phyloP scores from a whole-genome alignment of 2,329 filamentous ascomycete species.

The Neocatenulostroma microsporum region DNA sequence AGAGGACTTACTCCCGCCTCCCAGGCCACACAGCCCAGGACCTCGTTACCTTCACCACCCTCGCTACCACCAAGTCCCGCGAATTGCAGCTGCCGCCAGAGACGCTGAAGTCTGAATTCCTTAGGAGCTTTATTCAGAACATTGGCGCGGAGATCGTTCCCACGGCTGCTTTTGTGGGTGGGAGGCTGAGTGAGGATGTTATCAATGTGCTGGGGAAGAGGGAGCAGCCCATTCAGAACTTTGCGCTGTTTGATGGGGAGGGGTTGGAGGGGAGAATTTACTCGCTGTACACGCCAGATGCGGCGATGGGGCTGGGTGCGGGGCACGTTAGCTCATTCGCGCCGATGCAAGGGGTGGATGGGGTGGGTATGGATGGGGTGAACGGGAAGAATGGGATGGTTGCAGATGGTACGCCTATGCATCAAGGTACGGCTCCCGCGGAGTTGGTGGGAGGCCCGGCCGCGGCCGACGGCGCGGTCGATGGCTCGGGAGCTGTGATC shows the following conservation, averaged over 20 bases:
- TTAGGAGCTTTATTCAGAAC: constrained; percentile 80
- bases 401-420: not conserved
- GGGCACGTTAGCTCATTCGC: constrained; percentile 1
- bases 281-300: constrained; percentile 45
- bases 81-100: constrained; percentile 46
- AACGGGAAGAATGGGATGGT: not conserved
- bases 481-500: not conserved
- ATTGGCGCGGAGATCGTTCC: constrained; percentile 76
- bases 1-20: constrained; percentile 36
- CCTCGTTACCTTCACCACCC: constrained; percentile 65
- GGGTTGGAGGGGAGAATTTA: constrained; percentile 71
- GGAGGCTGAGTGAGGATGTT: constrained; percentile 86
- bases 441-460: not conserved
- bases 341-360: constrained; percentile 3
- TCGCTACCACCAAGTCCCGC: constrained; percentile 70
- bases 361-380: not conserved
- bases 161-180: constrained; percentile 81
- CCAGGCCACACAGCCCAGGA: constrained; percentile 52
- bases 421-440: not conserved
- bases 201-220: constrained; percentile 89
- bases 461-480: not conserved
- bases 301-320: constrained; percentile 18
- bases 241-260: constrained; percentile 84
- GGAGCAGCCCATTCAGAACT: constrained; percentile 93
- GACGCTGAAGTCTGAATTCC: constrained; percentile 50